Evolutionary conservation across 2,329 filamentous ascomycete species (phyloP).

Genomic region (Penicillium verrucosum): DNA sequence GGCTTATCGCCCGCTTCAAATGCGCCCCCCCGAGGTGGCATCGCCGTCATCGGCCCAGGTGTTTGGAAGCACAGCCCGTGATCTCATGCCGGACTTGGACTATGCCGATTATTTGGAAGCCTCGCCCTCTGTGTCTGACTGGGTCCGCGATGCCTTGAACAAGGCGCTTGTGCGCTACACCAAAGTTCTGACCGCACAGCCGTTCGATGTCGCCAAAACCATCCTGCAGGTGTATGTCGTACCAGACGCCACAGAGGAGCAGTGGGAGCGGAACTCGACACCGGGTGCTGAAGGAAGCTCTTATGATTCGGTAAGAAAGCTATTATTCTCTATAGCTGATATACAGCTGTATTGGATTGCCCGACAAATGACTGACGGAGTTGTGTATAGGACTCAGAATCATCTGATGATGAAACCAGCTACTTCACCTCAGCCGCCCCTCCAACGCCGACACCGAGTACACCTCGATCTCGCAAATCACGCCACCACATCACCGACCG

Average conservation of each 20-base stretch:
- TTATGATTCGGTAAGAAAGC: conserved; percentile 32
- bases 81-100: conserved; percentile 85
- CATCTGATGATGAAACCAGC: conserved; percentile 70
- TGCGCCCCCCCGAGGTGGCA: conserved; percentile 28
- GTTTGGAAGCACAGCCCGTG: conserved; percentile 66
- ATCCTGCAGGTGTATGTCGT: conserved; percentile 73
- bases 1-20: conserved; percentile 51
- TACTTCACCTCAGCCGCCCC: conserved; percentile 72
- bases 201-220: conserved; percentile 95
- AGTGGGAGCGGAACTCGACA: conserved; percentile 28
- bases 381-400: conserved; percentile 37
- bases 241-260: conserved; percentile 35
- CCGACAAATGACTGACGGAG: conserved; percentile 6
- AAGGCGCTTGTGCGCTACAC: conserved; percentile 90
- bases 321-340: not conserved
- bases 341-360: not conserved
- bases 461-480: conserved; percentile 38
- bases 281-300: conserved; percentile 27
- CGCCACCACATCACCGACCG: conserved; percentile 46
- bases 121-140: conserved; percentile 71
- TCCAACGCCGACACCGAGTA: conserved; percentile 41
- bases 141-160: conserved; percentile 73
- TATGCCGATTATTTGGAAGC: conserved; percentile 83
- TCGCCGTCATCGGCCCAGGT: conserved; percentile 47
- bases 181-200: conserved; percentile 83